Evolutionary conservation across 768 basidiomycete genomes (phyloP), one percentile per base, ranked within the genome.

Genomic region (Clitopilus passeckerianus): DNA sequence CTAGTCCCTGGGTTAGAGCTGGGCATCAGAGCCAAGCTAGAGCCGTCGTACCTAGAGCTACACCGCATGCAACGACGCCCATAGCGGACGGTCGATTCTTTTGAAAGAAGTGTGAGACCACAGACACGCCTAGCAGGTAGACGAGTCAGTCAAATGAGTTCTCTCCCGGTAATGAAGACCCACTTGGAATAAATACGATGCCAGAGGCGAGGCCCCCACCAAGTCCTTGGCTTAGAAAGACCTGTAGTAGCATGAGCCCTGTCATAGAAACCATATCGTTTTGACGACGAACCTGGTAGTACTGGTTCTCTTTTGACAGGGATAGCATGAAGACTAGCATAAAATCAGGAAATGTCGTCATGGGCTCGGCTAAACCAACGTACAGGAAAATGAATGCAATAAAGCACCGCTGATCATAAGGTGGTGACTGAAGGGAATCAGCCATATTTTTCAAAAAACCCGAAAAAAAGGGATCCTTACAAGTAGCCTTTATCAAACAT

Each of bases 401-500:
- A 71, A 3, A 0, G 64, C 54, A 14, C 63, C 64, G 30, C 61
- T 35, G 22, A 62, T 58, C 61, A 71, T 66, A 2, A 74, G 60
- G 37, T 62, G 57, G 33, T 66, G 63, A 44, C 70, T 71, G 27
- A 10, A 4, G n/a, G 14, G 10, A 41, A 12, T 41, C n/a, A 41
- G 37, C 24, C 12, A 4, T 16, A 12, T 22, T 60, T 18, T 14
- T 41, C 34, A 34, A 30, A 12, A 16, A 54, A 33, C 22, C 44
- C 52, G 18, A 53, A 34, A 23, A 23, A 16, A 24, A 23, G 12
- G 20, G 20, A 6, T 33, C 66, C 79, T 65, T 61, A 79, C 78
- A 79, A 82, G 61, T 81, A 80, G 46, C 84, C 84, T 43, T 72
- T 75, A 57, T 85, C 84, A 64, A 84, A 82, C 7, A 77, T 58